phyloP scores from a whole-genome alignment of 1,284 basidiomycete species.

The Microbotryomycetes sp. region DNA sequence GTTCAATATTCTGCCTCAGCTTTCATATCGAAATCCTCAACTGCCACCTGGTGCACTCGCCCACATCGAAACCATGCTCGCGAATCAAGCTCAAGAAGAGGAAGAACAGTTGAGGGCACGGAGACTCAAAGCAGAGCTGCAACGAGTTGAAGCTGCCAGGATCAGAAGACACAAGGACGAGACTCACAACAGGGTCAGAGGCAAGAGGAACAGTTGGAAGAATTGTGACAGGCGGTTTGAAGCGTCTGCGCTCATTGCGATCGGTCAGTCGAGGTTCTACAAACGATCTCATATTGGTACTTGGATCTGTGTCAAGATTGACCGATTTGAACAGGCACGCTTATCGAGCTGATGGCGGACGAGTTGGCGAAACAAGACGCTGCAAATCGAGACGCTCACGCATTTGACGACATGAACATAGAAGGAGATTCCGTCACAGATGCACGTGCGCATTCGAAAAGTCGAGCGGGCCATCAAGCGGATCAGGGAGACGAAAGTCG shows the following conservation, averaged over 20 bases:
- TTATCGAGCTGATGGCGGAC: slow-evolving; percentile 24
- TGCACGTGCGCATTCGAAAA: too few relatives aligned
- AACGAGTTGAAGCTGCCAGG: not conserved
- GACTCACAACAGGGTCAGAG: not conserved
- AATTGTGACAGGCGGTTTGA: slow-evolving; percentile 20
- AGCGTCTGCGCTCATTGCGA: slow-evolving; percentile 21
- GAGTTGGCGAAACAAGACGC: slow-evolving; percentile 7
- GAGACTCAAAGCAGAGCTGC: not conserved
- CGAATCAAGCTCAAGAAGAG: slow-evolving; percentile 6
- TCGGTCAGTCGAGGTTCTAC: slow-evolving; percentile 19
- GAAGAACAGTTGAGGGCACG: not conserved
- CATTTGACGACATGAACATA: too few relatives aligned
- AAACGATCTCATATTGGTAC: too few relatives aligned
- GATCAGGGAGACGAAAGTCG: too few relatives aligned
- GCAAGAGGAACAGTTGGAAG: slow-evolving; percentile 9
- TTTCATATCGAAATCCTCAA: slow-evolving; percentile 4
- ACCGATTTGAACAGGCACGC: slow-evolving; percentile 20
- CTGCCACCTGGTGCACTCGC: slow-evolving; percentile 4
- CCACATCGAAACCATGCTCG: slow-evolving; percentile 4
- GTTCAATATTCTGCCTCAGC: slow-evolving; percentile 12
- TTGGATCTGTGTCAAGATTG: not conserved
- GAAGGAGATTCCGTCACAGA: too few relatives aligned
- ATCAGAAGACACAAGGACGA: not conserved
- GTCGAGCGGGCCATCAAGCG: too few relatives aligned
- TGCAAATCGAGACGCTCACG: too few relatives aligned